Percentiles rank a stretch among this genome's conserved stretches.
Conservation (phyloP, 2,329 filamentous ascomycete genomes). For the Beauveria varroae region DNA sequence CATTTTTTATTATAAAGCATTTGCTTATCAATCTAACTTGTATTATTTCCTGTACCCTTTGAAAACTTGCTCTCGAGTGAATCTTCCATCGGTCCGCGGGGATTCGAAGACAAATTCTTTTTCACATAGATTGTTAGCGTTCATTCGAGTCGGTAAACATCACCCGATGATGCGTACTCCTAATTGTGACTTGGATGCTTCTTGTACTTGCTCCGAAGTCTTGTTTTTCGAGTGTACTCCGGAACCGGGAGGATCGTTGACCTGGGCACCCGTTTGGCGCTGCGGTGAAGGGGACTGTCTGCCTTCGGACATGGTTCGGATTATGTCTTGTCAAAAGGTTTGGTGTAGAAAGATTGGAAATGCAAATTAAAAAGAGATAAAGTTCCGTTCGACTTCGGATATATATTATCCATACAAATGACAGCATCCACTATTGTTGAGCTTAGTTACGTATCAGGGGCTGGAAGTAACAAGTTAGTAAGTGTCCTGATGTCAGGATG, state of each 20-base stretch:
- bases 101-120: constrained; percentile 1
- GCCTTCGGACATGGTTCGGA: constrained; percentile 2
- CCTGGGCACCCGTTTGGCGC: constrained; percentile 1
- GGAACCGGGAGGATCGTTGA: background rate
- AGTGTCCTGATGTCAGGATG: constrained; percentile 6
- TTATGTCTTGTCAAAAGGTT: background rate
- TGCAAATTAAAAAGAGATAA: too few relatives aligned
- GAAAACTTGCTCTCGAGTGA: constrained; percentile 2
- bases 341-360: background rate
- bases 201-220: background rate
- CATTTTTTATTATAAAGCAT: background rate
- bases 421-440: background rate
- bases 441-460: background rate
- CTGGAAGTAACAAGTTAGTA: background rate
- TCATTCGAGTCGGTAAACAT: background rate
- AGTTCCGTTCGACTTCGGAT: too few relatives aligned
- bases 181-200: background rate
- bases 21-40: constrained; percentile 1
- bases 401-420: background rate
- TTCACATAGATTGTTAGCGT: background rate
- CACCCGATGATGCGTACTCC: background rate
- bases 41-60: background rate
- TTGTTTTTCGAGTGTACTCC: background rate
- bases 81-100: constrained; percentile 4
- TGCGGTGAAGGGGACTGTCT: background rate